Percentiles rank a stretch among this genome's conserved stretches.
These are phyloP conservation scores for Kodamaea fukazawae DNA, from an alignment of 805 yeast genomes.

Conservation along the genomic window DNA sequence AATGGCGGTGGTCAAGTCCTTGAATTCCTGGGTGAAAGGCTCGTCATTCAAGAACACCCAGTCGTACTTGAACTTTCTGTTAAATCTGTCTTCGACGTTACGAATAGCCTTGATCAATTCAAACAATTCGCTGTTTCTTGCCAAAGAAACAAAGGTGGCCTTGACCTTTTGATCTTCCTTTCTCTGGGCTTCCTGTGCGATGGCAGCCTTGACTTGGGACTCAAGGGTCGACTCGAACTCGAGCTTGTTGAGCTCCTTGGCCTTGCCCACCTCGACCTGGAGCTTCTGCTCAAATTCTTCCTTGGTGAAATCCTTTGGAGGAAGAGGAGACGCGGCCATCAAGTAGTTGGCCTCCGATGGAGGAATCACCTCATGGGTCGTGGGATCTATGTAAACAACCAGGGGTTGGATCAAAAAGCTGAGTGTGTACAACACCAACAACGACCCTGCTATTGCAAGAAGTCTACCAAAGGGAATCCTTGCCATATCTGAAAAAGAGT, in stretches of 20 bases:
- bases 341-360: not conserved
- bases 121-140: slow-evolving; percentile 68
- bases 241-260: not conserved
- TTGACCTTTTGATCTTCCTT: slow-evolving; percentile 40
- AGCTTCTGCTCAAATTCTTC: slow-evolving; percentile 5
- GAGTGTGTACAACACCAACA: slow-evolving; percentile 11
- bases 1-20: slow-evolving; percentile 61
- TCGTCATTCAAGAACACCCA: slow-evolving; percentile 95
- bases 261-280: slow-evolving; percentile 4
- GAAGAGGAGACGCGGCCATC: not conserved
- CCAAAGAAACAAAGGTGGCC: slow-evolving; percentile 83
- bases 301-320: slow-evolving; percentile 10
- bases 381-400: slow-evolving; percentile 16
- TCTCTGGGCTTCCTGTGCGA: slow-evolving; percentile 10
- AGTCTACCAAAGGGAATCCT: slow-evolving; percentile 8
- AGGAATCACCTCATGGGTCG: slow-evolving; percentile 12
- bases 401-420: slow-evolving; percentile 2
- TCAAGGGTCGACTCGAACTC: not conserved
- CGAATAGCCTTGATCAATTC: slow-evolving; percentile 62
- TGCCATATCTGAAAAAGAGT: slow-evolving; percentile 6
- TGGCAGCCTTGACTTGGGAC: slow-evolving; percentile 8
- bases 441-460: slow-evolving; percentile 8
- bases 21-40: slow-evolving; percentile 80
- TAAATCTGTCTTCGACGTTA: slow-evolving; percentile 86
- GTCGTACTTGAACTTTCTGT: slow-evolving; percentile 75